These are phyloP conservation scores for Eucalyptus cloeziana DNA, from an alignment of 345 rosid genomes.

Conservation along the genomic window DNA sequence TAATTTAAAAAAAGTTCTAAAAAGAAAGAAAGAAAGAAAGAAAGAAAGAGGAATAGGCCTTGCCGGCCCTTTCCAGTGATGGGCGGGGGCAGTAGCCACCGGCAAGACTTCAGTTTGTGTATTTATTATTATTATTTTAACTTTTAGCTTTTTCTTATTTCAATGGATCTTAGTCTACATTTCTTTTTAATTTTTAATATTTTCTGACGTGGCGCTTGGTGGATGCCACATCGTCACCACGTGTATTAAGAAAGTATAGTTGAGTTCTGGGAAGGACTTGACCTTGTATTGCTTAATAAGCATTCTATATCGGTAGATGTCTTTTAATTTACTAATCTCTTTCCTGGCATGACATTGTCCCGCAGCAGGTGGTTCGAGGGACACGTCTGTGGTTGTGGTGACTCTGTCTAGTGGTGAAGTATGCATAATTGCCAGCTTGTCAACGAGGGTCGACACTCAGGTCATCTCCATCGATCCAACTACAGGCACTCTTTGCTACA, in stretches of 20 bases:
- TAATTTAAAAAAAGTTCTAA: too few species aligned
- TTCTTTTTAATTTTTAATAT: too few species aligned
- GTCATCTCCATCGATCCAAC: slow-evolving; percentile 85
- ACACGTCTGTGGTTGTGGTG: slow-evolving; percentile 61
- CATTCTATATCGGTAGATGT: not conserved
- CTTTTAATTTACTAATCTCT: not conserved
- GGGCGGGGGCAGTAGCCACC: too few species aligned
- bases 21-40: too few species aligned
- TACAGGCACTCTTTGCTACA: slow-evolving; percentile 59
- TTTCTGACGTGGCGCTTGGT: too few species aligned
- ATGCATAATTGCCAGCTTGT: slow-evolving; percentile 58
- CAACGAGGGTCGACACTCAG: slow-evolving; percentile 57
- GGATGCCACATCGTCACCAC: too few species aligned
- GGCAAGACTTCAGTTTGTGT: too few species aligned
- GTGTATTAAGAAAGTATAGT: not conserved
- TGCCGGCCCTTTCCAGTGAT: too few species aligned
- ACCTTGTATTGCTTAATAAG: not conserved
- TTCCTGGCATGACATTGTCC: not conserved
- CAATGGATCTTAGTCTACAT: too few species aligned
- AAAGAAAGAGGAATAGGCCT: too few species aligned
- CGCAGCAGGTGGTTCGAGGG: slow-evolving; percentile 50
- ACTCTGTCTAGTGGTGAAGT: slow-evolving; percentile 71
- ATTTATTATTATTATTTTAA: too few species aligned
- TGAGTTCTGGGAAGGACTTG: not conserved
- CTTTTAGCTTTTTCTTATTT: too few species aligned